A percentile compares a stretch with the other conserved stretches of the same genome.
Evolutionary conservation across 2,329 filamentous ascomycete genomes (phyloP).

Genomic region (Knufia petricola): DNA sequence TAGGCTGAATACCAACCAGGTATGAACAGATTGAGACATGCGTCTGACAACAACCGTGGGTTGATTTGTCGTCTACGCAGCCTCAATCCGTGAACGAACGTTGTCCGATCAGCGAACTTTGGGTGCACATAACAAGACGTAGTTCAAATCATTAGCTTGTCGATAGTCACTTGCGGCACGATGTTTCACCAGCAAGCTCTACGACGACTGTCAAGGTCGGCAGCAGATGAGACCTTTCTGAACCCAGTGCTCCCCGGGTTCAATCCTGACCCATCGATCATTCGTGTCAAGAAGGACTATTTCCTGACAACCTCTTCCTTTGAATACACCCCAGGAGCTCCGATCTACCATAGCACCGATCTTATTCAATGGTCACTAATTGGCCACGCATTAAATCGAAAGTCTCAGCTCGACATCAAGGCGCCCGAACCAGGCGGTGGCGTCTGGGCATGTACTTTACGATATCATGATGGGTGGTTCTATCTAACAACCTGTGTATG

Average conservation of each 20-base stretch:
- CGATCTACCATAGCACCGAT: constrained; percentile 49
- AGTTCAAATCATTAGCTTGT: no score
- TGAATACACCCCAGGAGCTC: constrained; percentile 52
- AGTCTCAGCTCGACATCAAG: constrained; percentile 29
- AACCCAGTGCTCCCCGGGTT: constrained; percentile 51
- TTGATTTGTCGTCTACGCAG: no score
- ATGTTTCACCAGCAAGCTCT: constrained; percentile 8
- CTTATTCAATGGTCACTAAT: constrained; percentile 33
- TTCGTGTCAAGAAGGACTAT: constrained; percentile 43
- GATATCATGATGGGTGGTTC: constrained; percentile 36
- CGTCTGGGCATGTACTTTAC: constrained; percentile 40
- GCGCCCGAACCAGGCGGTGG: constrained; percentile 29
- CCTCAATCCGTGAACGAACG: no score
- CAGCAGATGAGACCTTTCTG: constrained; percentile 10
- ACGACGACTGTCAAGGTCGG: constrained; percentile 4
- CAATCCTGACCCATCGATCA: constrained; percentile 52
- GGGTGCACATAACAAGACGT: no score
- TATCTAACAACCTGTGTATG: constrained; percentile 36
- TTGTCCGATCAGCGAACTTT: no score
- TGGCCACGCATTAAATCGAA: constrained; percentile 28
- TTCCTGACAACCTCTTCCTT: constrained; percentile 55
- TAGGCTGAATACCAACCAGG: no score
- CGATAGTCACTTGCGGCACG: no score
- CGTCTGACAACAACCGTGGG: no score
- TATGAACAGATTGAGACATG: no score